phyloP scores from a whole-genome alignment of 192 early-diverging fungal species.

The Coemansia sp. region DNA sequence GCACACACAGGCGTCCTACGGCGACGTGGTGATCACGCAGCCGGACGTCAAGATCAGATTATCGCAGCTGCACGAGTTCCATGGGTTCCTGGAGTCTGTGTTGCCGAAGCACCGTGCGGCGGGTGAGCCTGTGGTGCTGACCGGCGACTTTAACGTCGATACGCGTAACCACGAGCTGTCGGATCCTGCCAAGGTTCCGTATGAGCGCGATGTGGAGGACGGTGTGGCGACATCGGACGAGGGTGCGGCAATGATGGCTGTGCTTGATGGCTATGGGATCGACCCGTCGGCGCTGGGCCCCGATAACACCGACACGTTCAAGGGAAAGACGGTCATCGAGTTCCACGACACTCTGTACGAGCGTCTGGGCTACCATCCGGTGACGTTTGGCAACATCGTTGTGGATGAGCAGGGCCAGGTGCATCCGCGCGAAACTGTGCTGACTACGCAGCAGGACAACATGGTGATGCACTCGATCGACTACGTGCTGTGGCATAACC shows the following conservation, averaged over 20 bases:
- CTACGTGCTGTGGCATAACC: constrained; percentile 56
- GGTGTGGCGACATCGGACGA: constrained; percentile 53
- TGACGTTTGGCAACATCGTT: constrained; percentile 76
- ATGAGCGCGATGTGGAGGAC: constrained; percentile 53
- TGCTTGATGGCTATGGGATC: constrained; percentile 54
- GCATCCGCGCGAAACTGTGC: constrained; percentile 61
- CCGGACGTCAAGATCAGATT: constrained; percentile 56
- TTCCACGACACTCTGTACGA: constrained; percentile 61
- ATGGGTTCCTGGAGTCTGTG: constrained; percentile 63
- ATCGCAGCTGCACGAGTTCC: constrained; percentile 65
- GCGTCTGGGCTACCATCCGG: constrained; percentile 65
- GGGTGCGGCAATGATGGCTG: constrained; percentile 59
- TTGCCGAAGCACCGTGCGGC: constrained; percentile 42
- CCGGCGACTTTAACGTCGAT: constrained; percentile 68
- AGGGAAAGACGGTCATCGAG: constrained; percentile 31
- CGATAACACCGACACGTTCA: constrained; percentile 42
- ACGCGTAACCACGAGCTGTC: constrained; percentile 42
- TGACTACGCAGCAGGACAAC: constrained; percentile 58
- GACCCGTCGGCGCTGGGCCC: constrained; percentile 46
- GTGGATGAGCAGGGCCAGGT: constrained; percentile 48
- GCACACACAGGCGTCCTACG: constrained; percentile 81
- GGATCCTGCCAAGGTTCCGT: constrained; percentile 21
- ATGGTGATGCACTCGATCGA: constrained; percentile 55
- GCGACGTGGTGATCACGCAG: constrained; percentile 56
- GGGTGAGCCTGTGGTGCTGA: constrained; percentile 61